These are phyloP conservation scores for Metschnikowia vanudenii DNA, from an alignment of 805 yeast species.

Conservation along the genomic window DNA sequence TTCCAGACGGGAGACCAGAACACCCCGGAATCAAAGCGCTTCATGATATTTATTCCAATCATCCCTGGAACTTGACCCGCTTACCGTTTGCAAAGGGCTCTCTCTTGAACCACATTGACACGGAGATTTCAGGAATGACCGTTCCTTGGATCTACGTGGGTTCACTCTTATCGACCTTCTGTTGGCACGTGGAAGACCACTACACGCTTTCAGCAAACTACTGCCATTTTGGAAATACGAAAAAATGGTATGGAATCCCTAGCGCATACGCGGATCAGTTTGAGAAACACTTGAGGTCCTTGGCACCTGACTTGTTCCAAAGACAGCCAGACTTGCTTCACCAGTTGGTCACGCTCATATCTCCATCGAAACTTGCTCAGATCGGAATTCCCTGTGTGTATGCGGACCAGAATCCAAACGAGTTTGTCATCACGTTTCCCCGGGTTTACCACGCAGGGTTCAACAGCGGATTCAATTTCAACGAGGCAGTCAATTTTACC, in stretches of 20 bases:
- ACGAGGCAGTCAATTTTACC: slow-evolving; percentile 56
- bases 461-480: slow-evolving; percentile 45
- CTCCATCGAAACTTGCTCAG: slow-evolving; percentile 57
- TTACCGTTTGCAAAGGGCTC: slow-evolving; percentile 72
- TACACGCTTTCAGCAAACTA: slow-evolving; percentile 88
- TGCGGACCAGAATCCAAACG: slow-evolving; percentile 72
- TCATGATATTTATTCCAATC: slow-evolving; percentile 42
- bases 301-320: slow-evolving; percentile 78
- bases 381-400: slow-evolving; percentile 46
- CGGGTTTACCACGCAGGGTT: slow-evolving; percentile 47
- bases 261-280: slow-evolving; percentile 60
- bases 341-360: slow-evolving; percentile 76
- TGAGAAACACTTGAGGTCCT: slow-evolving; percentile 56
- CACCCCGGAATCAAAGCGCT: slow-evolving; percentile 14
- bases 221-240: slow-evolving; percentile 85
- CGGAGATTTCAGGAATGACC: slow-evolving; percentile 87
- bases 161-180: slow-evolving; percentile 83
- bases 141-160: slow-evolving; percentile 95
- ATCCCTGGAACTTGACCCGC: slow-evolving; percentile 74
- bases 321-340: slow-evolving; percentile 87
- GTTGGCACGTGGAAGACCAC: slow-evolving; percentile 98
- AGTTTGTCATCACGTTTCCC: slow-evolving; percentile 43
- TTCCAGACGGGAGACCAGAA: slow-evolving; percentile 8
- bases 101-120: slow-evolving; percentile 59
- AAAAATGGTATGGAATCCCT: slow-evolving; percentile 94